Base-by-base conservation (phyloP, 2,329 filamentous ascomycete genomes). In the Cryphonectria nitschkei region DNA sequence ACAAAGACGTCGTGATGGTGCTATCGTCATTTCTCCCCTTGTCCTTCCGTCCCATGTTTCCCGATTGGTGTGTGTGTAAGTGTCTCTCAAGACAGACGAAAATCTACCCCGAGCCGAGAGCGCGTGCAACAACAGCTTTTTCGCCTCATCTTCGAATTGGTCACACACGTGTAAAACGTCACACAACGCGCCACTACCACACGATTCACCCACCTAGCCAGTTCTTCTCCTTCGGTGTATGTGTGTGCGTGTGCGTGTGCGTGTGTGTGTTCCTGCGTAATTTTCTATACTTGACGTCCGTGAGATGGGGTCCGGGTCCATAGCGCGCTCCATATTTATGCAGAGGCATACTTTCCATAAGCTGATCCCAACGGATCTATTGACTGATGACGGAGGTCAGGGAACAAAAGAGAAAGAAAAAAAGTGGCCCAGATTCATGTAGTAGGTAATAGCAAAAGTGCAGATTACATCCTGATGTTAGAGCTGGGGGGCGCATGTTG, bases 111-210 rank as follows among this genome's bases (percentile, higher is more conserved):
- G 63, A 65, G 43, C 46, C 63, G 63, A 54, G 32, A 54, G 29
- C 32, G 32, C 32, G 43, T 65, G 43, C 22, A 61, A 61, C 56
- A 26, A 50, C 22, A n/a, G 19, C 22, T 14, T 61, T n/a, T 61
- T 61, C 63, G 43, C 63, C 63, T 54, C 63, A 52, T 54, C 29
- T 65, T 39, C 22, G 19, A 26, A 37, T 13, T 6, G 13, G 43
- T 37, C 43, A 11, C 8, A 43, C n/a, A 37, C 34, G 43, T 8
- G 43, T 43, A 65, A 29, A 29, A 29, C 32, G 63, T 54, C 63
- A 37, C 46, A 65, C 63, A 54, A 34, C 34, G 29, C 46, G 46
- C 46, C 63, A 37, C 63, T 50, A n/a, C 22, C 62, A 65, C 43
- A 64, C 62, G 60, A 41, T 19, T n/a, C 62, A 64, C 19, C 22